phyloP scores from a whole-genome alignment of 768 basidiomycete genomes.

The Suillus cothurnatus region DNA sequence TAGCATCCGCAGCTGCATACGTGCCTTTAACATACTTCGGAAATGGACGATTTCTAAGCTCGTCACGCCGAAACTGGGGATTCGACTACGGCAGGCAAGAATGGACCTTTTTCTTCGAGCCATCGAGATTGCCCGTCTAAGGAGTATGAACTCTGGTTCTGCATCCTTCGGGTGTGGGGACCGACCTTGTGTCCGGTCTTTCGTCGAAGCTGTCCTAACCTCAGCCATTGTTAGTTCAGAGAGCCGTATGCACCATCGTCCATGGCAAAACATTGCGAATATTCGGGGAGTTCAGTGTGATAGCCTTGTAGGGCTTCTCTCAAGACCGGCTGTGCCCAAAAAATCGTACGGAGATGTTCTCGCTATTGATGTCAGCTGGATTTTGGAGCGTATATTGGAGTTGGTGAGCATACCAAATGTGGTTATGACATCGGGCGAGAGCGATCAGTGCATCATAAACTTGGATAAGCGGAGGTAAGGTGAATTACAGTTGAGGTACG shows the following conservation, averaged over 20 bases:
- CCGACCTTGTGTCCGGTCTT: slow-evolving; percentile 71
- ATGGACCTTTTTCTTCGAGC: slow-evolving; percentile 74
- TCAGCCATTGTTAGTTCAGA: slow-evolving; percentile 80
- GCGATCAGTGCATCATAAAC: slow-evolving; percentile 66
- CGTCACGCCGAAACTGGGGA: slow-evolving; percentile 62
- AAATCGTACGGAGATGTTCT: slow-evolving; percentile 52
- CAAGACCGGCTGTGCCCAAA: slow-evolving; percentile 48
- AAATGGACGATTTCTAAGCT: slow-evolving; percentile 80
- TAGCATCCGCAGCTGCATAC: slow-evolving; percentile 71
- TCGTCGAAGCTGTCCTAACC: slow-evolving; percentile 74
- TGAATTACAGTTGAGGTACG: neutral
- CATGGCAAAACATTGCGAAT: slow-evolving; percentile 76
- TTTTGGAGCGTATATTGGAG: slow-evolving; percentile 80
- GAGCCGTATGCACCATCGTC: slow-evolving; percentile 74
- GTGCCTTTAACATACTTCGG: slow-evolving; percentile 74
- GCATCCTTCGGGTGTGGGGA: slow-evolving; percentile 45
- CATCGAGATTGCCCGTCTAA: slow-evolving; percentile 71
- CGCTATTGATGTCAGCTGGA: slow-evolving; percentile 80
- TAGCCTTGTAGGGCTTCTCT: slow-evolving; percentile 57
- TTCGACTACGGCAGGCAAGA: slow-evolving; percentile 63
- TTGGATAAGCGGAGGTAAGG: slow-evolving; percentile 80
- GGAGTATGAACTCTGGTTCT: slow-evolving; percentile 47
- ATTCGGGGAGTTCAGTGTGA: slow-evolving; percentile 64
- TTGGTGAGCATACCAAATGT: slow-evolving; percentile 75
- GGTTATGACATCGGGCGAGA: slow-evolving; percentile 54